These are phyloP conservation scores for Rhodomyrtus tomentosa DNA, from an alignment of 345 rosid species.

Conservation along the genomic window DNA sequence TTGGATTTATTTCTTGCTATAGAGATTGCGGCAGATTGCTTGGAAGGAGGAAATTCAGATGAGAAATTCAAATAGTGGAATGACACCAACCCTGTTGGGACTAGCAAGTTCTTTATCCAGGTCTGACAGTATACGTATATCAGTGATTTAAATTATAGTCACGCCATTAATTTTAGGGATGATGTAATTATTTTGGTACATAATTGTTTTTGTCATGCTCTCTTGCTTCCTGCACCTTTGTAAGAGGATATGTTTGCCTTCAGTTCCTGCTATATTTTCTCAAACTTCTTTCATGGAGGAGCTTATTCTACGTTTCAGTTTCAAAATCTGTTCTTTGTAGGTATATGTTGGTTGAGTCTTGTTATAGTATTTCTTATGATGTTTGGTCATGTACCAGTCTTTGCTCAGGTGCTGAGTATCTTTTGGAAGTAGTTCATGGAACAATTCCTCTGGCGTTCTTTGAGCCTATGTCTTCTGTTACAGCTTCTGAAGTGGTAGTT, in stretches of 20 bases:
- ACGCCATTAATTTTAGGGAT: neutral
- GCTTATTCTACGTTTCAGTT: neutral
- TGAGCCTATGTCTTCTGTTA: constrained; percentile 34
- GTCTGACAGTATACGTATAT: constrained; percentile 15
- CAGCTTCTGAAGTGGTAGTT: constrained; percentile 50
- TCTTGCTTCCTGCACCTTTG: neutral
- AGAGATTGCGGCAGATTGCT: constrained; percentile 75
- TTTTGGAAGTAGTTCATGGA: constrained; percentile 59
- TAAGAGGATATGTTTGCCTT: neutral
- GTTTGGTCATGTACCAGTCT: constrained; percentile 26
- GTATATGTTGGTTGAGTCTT: neutral
- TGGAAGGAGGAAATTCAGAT: constrained; percentile 73
- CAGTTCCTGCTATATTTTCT: neutral
- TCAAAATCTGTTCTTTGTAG: neutral
- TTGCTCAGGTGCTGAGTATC: constrained; percentile 61
- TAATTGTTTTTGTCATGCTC: neutral
- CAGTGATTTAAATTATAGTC: neutral
- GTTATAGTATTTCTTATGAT: constrained; percentile 18
- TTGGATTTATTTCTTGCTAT: constrained; percentile 4
- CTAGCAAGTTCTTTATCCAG: constrained; percentile 64
- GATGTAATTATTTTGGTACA: neutral
- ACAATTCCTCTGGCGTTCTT: constrained; percentile 52
- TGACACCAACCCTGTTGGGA: constrained; percentile 73
- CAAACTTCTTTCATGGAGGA: neutral
- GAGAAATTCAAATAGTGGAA: constrained; percentile 16